A percentile compares a stretch with the other conserved stretches of the same genome.
phyloP scores from a whole-genome alignment of 179 eudicot genomes.

The Pouteria campechiana region DNA sequence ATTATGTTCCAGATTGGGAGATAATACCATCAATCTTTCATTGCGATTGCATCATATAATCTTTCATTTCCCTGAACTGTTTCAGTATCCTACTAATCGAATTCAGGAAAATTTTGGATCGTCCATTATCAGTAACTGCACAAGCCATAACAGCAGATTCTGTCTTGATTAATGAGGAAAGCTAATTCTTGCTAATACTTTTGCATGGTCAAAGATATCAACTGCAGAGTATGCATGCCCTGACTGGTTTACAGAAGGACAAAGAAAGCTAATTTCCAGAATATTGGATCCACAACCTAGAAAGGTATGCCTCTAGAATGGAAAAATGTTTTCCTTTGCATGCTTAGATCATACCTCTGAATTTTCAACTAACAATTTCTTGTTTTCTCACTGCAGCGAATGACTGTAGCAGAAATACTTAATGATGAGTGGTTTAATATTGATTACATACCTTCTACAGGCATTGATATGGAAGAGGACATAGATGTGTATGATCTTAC shows the following conservation, averaged over 20 bases:
- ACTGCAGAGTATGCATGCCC: slow-evolving; percentile 36
- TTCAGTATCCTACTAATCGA: too few species aligned
- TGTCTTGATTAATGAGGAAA: too few species aligned
- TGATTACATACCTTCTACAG: slow-evolving; percentile 29
- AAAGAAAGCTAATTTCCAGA: slow-evolving; percentile 30
- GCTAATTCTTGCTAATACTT: too few species aligned
- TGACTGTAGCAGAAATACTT: slow-evolving; percentile 31
- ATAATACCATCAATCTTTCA: too few species aligned
- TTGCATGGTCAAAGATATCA: slow-evolving; percentile 36
- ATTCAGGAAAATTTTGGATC: too few species aligned
- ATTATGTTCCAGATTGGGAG: too few species aligned
- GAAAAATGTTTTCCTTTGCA: too few species aligned
- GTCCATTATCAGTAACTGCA: too few species aligned
- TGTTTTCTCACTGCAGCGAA: slow-evolving; percentile 25
- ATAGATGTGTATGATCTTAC: slow-evolving; percentile 16
- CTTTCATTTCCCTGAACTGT: too few species aligned
- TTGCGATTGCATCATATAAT: too few species aligned
- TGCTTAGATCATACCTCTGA: too few species aligned
- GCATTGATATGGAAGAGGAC: slow-evolving; percentile 15
- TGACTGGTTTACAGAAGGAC: slow-evolving; percentile 35
- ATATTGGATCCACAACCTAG: slow-evolving; percentile 24
- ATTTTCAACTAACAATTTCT: slow-evolving; percentile 2
- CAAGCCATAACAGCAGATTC: too few species aligned
- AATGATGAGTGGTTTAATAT: slow-evolving; percentile 47
- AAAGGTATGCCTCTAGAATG: slow-evolving; percentile 17